Conservation (phyloP, 129 eudicot genomes). For the carrot (Daucus carota) region DNA sequence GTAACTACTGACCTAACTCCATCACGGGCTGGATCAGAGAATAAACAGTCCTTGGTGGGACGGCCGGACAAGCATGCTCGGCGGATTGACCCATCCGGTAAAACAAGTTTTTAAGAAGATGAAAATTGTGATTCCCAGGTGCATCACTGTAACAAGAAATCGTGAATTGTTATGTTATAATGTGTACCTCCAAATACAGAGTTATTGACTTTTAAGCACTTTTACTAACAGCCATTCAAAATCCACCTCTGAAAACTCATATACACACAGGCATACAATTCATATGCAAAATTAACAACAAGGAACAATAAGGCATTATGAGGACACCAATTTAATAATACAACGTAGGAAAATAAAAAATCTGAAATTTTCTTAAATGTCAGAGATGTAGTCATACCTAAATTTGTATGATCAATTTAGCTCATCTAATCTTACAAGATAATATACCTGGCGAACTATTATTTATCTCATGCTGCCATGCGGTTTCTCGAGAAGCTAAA, state of each 20-base stretch:
- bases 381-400: not conserved
- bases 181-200: not conserved
- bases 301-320: too few species aligned
- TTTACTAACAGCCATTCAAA: too few species aligned
- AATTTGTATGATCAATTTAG: not conserved
- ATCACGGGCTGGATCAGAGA: conserved; percentile 69
- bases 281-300: too few species aligned
- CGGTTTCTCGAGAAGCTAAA: not conserved
- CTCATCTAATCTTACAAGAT: not conserved
- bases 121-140: conserved; percentile 78
- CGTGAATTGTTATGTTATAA: not conserved
- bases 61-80: conserved; percentile 70
- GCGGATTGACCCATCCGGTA: conserved; percentile 74
- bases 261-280: too few species aligned
- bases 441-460: not conserved
- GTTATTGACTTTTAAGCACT: not conserved
- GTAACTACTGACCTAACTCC: conserved; percentile 36
- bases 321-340: not conserved
- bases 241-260: too few species aligned
- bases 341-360: not conserved
- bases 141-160: conserved; percentile 53
- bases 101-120: conserved; percentile 55
- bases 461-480: not conserved
- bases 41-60: conserved; percentile 68
- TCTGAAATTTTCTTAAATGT: not conserved